These are phyloP conservation scores for Puccinia novopanici DNA, from an alignment of 1,284 basidiomycete species.

Conservation along the genomic window DNA sequence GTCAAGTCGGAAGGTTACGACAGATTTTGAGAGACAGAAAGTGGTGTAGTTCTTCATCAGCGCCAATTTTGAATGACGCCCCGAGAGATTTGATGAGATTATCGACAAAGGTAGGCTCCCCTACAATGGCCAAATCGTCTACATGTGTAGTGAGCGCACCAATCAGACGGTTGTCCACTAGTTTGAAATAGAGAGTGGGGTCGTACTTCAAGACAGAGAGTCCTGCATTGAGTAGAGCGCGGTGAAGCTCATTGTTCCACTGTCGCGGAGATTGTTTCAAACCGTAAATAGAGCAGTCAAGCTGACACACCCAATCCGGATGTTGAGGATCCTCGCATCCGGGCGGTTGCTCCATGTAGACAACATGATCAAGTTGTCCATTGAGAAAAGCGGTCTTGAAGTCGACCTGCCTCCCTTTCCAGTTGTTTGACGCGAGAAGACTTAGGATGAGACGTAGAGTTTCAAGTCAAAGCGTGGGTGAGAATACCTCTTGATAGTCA, in stretches of 20 bases:
- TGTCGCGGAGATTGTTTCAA: slow-evolving; percentile 19
- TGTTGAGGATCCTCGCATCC: background rate
- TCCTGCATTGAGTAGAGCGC: background rate
- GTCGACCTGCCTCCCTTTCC: slow-evolving; percentile 4
- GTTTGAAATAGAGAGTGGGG: slow-evolving; percentile 23
- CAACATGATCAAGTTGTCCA: background rate
- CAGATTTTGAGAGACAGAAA: background rate
- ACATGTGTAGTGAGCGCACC: slow-evolving; percentile 3
- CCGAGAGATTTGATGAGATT: background rate
- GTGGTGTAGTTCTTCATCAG: too few species aligned
- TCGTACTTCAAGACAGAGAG: background rate
- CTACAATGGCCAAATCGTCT: background rate
- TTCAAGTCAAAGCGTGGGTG: too few species aligned
- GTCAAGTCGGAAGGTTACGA: background rate
- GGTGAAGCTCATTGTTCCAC: slow-evolving; percentile 13
- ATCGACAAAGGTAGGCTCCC: background rate
- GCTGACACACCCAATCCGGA: background rate
- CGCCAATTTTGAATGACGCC: background rate
- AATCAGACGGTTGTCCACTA: background rate
- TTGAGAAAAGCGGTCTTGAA: too few species aligned
- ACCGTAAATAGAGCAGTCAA: slow-evolving; percentile 8
- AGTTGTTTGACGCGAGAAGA: background rate
- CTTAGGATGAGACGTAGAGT: too few species aligned
- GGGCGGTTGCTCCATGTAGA: slow-evolving; percentile 26
- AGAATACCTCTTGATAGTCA: slow-evolving; percentile 21